Evolutionary conservation across 345 rosid genomes (phyloP), one percentile per base, ranked within the genome.

Genomic region (Dimocarpus longan): DNA sequence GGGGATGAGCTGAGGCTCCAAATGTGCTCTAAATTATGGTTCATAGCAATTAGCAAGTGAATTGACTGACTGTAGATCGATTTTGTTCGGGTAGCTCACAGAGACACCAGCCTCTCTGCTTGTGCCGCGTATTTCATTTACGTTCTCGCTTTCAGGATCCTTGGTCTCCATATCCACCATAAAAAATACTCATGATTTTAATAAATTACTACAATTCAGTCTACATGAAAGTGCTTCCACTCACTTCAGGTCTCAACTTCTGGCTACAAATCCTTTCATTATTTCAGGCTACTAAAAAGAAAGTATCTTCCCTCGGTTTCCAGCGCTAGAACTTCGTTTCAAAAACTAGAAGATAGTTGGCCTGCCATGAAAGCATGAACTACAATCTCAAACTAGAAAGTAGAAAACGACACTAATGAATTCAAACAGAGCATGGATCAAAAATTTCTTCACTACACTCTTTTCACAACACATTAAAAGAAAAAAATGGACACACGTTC

Each of bases 131-230:
- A 62, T 10, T 67, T 21, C 22, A 68, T 40, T 68, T 10, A 10
- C 3, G 73, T 50, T 28, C 64, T 12, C 72, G 11, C 37, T 76
- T 76, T 52, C 66, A 68, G 66, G 56, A 13, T 13, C 57, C 56
- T 24, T 57, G 73, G 52, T 5, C 24, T 56, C 11, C 40, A 68
- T n/a, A 56, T 68, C 79, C 79, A 54, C 67, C 79, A 40, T 54
- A 39, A 40, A 66, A 13, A 12, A 2, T 12, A 13, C 48, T 62
- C 3, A 16, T 24, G 59, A 24, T 24, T 13, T 16, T 8, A 66
- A 28, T 73, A 5, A 59, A n/a, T 15, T 57, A 57, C 22, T 2
- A 22, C 5, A 62, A 24, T 21, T 54, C 44, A 44, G 32, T 48
- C 24, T 0, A 16, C 5, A 24, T 71, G 24, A 16, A 50, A 50